phyloP scores from a whole-genome alignment of 2,329 filamentous ascomycete genomes.

The Thielaviopsis punctulata region DNA sequence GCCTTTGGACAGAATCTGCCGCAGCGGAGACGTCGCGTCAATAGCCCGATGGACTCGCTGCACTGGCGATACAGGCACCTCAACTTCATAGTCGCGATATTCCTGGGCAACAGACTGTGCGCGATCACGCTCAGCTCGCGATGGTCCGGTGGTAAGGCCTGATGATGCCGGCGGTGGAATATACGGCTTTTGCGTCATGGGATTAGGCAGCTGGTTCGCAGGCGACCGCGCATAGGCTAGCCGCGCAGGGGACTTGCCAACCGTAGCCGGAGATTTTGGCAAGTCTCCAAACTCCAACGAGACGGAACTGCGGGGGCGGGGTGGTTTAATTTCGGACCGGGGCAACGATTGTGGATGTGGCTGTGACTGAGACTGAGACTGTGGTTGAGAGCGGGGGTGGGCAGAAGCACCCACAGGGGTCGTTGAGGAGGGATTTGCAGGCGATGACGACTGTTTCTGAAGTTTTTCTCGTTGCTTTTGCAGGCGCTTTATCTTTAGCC shows the following conservation, averaged over 20 bases:
- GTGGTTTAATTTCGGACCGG: background rate
- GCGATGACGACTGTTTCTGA: background rate
- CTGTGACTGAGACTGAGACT: background rate
- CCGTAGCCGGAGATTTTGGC: constrained; percentile 8
- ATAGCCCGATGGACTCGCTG: constrained; percentile 9
- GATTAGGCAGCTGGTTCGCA: constrained; percentile 2
- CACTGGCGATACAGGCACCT: constrained; percentile 9
- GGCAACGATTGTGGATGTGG: background rate
- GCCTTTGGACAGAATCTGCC: constrained; percentile 7
- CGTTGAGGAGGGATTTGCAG: background rate
- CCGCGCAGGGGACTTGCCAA: constrained; percentile 10
- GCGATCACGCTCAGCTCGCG: background rate
- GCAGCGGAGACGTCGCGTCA: constrained; percentile 9
- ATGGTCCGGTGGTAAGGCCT: background rate
- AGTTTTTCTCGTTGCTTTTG: constrained; percentile 41
- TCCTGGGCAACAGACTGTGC: background rate
- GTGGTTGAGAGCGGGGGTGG: background rate
- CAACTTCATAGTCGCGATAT: constrained; percentile 1
- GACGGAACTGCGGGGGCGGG: background rate
- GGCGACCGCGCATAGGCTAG: constrained; percentile 10
- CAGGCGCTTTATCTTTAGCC: constrained; percentile 71
- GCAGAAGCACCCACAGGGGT: background rate
- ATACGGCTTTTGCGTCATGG: constrained; percentile 2
- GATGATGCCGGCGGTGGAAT: constrained; percentile 6
- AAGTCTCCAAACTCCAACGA: constrained; percentile 9